Percentiles rank a stretch among this genome's conserved stretches.
These are phyloP conservation scores for Pseudocercospora eumusae DNA, from an alignment of 2,329 filamentous ascomycete species.

Conservation along the genomic window DNA sequence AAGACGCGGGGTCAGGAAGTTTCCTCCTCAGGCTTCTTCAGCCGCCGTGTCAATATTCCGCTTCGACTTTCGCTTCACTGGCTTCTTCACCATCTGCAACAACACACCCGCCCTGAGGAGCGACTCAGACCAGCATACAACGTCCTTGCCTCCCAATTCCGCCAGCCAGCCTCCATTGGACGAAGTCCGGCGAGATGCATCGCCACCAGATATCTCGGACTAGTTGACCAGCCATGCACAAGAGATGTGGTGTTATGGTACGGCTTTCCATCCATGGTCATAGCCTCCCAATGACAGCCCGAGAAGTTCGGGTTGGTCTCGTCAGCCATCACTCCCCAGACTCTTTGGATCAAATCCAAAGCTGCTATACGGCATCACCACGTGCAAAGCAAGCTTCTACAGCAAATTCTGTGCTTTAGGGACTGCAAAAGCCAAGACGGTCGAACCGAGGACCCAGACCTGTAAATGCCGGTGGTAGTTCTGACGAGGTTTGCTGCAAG, in stretches of 20 bases:
- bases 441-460: neutral
- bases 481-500: neutral
- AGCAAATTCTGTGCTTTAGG: constrained; percentile 6
- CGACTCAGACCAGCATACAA: neutral
- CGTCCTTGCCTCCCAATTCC: neutral
- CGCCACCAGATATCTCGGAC: neutral
- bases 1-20: neutral
- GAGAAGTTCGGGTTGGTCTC: constrained; percentile 15
- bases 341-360: constrained; percentile 14
- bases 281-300: constrained; percentile 18
- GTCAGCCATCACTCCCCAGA: constrained; percentile 20
- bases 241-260: constrained; percentile 8
- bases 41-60: neutral
- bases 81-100: neutral
- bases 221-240: constrained; percentile 5
- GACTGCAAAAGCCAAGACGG: constrained; percentile 2
- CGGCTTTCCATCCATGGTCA: constrained; percentile 3
- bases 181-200: neutral
- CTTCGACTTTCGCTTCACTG: neutral
- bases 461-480: constrained; percentile 1
- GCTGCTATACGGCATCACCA: neutral
- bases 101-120: neutral
- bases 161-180: neutral
- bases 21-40: neutral
- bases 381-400: neutral